These are phyloP conservation scores for Oryza meridionalis DNA, from an alignment of 176 grass and related monocot genomes.

Conservation along the genomic window DNA sequence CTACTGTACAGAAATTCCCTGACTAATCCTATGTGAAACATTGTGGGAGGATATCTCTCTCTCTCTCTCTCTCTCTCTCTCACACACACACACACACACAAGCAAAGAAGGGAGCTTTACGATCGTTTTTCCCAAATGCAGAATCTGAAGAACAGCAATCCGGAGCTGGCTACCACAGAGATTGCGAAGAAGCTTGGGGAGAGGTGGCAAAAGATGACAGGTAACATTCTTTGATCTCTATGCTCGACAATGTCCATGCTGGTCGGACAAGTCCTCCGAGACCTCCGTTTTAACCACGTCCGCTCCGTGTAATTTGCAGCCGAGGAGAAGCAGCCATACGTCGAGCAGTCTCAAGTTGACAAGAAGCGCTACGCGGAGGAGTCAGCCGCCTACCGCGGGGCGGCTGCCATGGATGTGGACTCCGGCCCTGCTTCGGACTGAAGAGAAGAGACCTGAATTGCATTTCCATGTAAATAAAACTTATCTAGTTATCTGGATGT, in stretches of 20 bases:
- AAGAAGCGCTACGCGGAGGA: constrained; percentile 72
- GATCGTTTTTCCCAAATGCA: constrained; percentile 40
- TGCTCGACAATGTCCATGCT: neutral
- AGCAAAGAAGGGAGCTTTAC: neutral
- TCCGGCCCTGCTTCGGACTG: constrained; percentile 52
- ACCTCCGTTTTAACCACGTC: neutral
- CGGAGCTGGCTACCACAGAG: constrained; percentile 67
- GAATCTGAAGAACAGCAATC: constrained; percentile 79
- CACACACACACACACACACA: too few species aligned
- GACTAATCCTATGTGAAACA: neutral
- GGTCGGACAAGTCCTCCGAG: neutral
- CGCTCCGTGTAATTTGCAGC: constrained; percentile 36
- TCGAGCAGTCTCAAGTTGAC: constrained; percentile 63
- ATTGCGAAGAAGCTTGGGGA: constrained; percentile 79
- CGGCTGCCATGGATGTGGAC: constrained; percentile 34
- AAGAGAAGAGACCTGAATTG: neutral
- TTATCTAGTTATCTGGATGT: neutral
- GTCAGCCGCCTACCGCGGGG: constrained; percentile 58
- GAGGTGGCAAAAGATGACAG: constrained; percentile 81
- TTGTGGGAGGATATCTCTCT: neutral
- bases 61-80: neutral
- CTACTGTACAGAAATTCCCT: too few species aligned
- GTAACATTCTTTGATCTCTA: constrained; percentile 35
- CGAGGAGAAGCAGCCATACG: constrained; percentile 68
- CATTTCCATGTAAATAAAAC: neutral